Base-by-base conservation (phyloP, 169 alveolate genomes). In the Plasmodium vivax region DNA sequence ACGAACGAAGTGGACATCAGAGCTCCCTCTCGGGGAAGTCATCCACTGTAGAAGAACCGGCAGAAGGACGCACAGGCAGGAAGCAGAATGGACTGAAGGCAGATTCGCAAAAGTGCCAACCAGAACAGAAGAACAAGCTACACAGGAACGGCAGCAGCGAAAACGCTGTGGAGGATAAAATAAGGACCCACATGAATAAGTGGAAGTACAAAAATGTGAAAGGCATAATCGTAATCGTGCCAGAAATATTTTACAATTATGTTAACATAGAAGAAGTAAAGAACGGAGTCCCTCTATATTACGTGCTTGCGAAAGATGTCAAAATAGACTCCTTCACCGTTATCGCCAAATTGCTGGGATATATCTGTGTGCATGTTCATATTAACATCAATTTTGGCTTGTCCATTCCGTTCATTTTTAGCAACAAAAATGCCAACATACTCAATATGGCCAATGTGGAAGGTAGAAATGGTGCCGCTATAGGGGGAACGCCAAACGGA, bases 331-430 rank as follows among this genome's bases (percentile, higher is more conserved):
- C 93, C 9, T 75, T 87, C 56, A 87, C 93, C 3, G 82, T 87
- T 38, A 87, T 87, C 19, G 93, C 93, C 2, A 87, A 87, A 51
- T 87, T 87, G 47, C 68, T 87, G 32, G 93, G 93, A 12, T 87
- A 87, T 45, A 87, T 87, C 38, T 87, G 93, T n/a, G 81, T 87
- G 2, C 93, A 87, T 34, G 51, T 87, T 56, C 93, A 87, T 74
- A 77, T 87, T 10, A 87, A 87, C 19, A 54, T 87, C 9, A 87
- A 87, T 58, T 87, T 36, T 87, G 93, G 93, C 14, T 43, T 87
- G 32, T 87, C 93, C 2, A 87, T 87, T 51, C 93, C 93, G 10
- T 87, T 75, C 81, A 51, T 87, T 19, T 87, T 87, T 75, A 87
- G 30, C 30, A 51, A 83, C 1, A 77, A 87, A 77, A 87, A 75